These are phyloP conservation scores for Microbotryomycetes sp. DNA, from an alignment of 1,284 basidiomycete genomes.

Conservation along the genomic window DNA sequence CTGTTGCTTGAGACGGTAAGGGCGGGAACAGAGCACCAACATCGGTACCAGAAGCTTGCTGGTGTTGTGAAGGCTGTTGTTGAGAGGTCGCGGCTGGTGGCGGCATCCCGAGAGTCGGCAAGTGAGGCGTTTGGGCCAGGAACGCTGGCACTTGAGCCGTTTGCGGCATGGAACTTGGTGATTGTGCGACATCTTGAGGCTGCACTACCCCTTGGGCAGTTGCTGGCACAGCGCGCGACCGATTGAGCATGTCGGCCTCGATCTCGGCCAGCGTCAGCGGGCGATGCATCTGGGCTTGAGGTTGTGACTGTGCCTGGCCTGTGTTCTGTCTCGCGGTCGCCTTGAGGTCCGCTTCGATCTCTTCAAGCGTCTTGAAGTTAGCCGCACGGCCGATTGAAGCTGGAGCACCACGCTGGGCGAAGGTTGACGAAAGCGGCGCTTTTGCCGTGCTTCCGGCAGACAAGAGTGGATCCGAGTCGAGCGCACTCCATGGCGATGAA, in stretches of 20 bases:
- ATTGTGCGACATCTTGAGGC: conserved; percentile 28
- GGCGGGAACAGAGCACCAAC: conserved; percentile 28
- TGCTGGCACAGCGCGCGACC: conserved; percentile 6
- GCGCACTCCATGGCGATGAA: conserved; percentile 32
- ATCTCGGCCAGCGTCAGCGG: conserved; percentile 83
- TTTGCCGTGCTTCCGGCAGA: not conserved
- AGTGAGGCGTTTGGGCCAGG: conserved; percentile 1
- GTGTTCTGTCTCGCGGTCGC: conserved; percentile 28
- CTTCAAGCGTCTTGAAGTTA: conserved; percentile 40
- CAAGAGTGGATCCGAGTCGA: conserved; percentile 34
- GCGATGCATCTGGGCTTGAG: conserved; percentile 35
- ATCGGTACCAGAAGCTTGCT: not conserved
- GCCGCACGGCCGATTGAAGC: conserved; percentile 19
- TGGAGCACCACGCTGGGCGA: conserved; percentile 10
- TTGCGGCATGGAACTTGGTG: not conserved
- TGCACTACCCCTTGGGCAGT: conserved; percentile 12
- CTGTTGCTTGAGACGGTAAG: conserved; percentile 8
- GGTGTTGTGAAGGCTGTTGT: not conserved
- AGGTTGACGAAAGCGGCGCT: not conserved
- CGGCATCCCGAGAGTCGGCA: no score
- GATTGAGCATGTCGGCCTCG: conserved; percentile 71
- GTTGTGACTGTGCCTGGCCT: conserved; percentile 36
- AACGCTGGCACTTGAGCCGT: not conserved
- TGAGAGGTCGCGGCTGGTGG: not conserved
- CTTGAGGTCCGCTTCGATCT: conserved; percentile 44